Conservation (phyloP, 176 grass and related monocot genomes). For the Avena insularis region DNA sequence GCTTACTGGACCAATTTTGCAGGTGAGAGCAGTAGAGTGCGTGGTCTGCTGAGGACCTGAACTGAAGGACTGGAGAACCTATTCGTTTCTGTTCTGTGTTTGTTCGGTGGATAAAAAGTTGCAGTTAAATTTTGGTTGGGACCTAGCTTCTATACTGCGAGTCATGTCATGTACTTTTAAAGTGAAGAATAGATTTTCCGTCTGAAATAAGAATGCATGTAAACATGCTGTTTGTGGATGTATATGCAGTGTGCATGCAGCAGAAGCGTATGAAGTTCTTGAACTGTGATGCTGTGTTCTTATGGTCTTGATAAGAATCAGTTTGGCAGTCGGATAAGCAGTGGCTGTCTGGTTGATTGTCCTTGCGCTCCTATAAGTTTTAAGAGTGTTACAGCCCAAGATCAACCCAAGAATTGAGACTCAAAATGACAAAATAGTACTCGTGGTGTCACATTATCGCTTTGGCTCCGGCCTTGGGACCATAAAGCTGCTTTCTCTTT, state of each 20-base stretch:
- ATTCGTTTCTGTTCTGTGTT: constrained; percentile 42
- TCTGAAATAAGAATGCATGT: constrained; percentile 47
- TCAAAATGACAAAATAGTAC: no score
- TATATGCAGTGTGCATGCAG: neutral
- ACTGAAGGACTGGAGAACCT: neutral
- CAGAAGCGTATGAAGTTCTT: neutral
- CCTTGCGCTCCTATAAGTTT: neutral
- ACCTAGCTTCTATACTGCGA: constrained; percentile 44
- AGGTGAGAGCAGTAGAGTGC: constrained; percentile 40
- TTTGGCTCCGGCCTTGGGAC: no score
- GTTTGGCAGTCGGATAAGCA: neutral
- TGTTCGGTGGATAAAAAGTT: constrained; percentile 24
- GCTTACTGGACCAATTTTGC: constrained; percentile 59
- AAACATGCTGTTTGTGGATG: constrained; percentile 28
- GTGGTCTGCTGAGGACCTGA: constrained; percentile 32
- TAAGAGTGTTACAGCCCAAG: no score
- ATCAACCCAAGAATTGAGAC: no score
- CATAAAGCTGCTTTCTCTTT: no score
- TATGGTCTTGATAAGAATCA: neutral
- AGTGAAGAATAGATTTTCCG: constrained; percentile 44
- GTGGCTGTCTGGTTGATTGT: neutral
- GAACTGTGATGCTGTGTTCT: neutral
- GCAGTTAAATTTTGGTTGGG: constrained; percentile 35
- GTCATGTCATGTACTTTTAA: constrained; percentile 46
- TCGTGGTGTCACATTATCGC: no score